Base-by-base conservation (phyloP, 495 filamentous ascomycete species). In the Xylaria telfairii region DNA sequence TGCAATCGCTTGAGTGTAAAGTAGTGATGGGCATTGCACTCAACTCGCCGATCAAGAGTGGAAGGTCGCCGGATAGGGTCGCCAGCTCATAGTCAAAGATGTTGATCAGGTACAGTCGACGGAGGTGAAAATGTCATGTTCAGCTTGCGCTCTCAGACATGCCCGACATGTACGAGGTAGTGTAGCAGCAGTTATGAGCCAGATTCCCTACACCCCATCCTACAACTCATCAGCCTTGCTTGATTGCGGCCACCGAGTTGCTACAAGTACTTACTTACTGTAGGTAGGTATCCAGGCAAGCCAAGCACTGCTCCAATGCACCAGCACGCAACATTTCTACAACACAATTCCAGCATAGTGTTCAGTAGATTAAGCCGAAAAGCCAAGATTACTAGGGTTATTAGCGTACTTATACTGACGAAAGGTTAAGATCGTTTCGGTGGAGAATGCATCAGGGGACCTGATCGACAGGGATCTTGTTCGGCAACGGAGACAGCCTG, bases 371-470 rank as follows among this genome's bases (percentile, higher is more conserved):
- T 66, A 41, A 66, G 64, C 64, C 64, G 64, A 66, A 32, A 53
- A 34, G 46, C 34, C 64, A 66, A 39, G 47, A 28, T 12, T n/a
- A 66, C 64, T 41, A 54, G 34, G 62, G 44, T 42, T 8, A 17
- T 37, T 66, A 51, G 42, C 6, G 30, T 21, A n/a, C 2, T 57
- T 8, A 8, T 37, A 8, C 4, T 5, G 54, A 10, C 32, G 7
- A 7, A 12, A 54, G 30, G 44, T 6, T 24, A 41, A 67, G 65
- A 67, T 67, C 62, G 44, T 10, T 49, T 28, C 4, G 44, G 17
- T 51, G 62, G 62, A 51, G 60, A 64, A 47, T 37, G 34, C 19
- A 49, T 66, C 64, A 54, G 64, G 64, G 65, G 65, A 60, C 65
- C 53, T 57, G 65, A 68, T 60, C 65, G 26, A 42, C 65, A 68